Evolutionary conservation across 1,284 basidiomycete genomes (phyloP).

Genomic region (Puccinia coronata): DNA sequence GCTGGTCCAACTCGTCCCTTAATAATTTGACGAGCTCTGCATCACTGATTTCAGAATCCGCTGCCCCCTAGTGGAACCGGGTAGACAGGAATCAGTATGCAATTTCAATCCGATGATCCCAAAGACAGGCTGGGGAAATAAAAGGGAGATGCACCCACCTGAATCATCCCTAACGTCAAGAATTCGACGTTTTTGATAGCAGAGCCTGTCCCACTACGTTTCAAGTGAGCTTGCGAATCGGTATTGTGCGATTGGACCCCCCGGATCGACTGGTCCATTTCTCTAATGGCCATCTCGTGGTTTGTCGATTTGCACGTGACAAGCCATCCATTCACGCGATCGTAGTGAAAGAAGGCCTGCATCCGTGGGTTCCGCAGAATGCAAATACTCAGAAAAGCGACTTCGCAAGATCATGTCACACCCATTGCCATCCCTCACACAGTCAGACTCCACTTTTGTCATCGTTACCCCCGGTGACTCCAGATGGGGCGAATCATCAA

Average conservation of each 20-base stretch:
- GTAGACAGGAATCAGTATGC: neutral
- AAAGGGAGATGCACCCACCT: neutral
- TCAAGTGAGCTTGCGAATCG: neutral
- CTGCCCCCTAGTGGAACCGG: neutral
- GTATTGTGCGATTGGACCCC: neutral
- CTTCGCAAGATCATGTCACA: neutral
- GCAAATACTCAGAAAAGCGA: neutral
- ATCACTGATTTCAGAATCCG: neutral
- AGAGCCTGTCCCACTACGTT: neutral
- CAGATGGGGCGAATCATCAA: conserved; percentile 5
- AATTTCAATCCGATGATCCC: neutral
- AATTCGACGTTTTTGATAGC: neutral
- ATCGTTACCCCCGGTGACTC: neutral
- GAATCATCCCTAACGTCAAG: neutral
- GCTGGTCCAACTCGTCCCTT: conserved; percentile 1
- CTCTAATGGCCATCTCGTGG: neutral
- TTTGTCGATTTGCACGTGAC: neutral
- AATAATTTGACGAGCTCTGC: neutral
- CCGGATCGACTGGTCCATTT: neutral
- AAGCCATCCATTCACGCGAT: neutral
- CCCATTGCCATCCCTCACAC: neutral
- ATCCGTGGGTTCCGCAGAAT: neutral
- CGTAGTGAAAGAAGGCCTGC: conserved; percentile 9
- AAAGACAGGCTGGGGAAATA: neutral
- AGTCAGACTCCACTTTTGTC: conserved; percentile 5